Conservation (phyloP, 257 asterid species). For the Vinca minor region DNA sequence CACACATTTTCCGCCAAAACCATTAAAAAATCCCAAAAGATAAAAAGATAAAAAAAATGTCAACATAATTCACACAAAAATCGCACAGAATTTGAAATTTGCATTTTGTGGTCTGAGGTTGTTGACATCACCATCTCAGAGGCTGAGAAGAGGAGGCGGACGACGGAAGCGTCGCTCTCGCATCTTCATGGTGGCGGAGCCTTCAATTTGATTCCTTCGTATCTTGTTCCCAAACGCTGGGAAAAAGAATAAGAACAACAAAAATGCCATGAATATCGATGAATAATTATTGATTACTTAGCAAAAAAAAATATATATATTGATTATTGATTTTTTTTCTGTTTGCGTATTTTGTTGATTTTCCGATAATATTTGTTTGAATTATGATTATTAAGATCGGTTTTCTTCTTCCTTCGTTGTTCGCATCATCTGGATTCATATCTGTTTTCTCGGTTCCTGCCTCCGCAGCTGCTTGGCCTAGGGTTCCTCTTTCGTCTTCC, state of each 20-base stretch:
- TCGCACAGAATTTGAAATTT: background rate
- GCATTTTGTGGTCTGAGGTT: slow-evolving; percentile 7
- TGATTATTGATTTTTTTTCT: background rate
- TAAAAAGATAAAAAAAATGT: too few species aligned
- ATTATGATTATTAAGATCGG: background rate
- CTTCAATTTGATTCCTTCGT: background rate
- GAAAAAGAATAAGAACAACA: too few species aligned
- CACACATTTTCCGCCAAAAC: too few species aligned
- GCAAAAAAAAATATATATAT: too few species aligned
- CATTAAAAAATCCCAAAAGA: too few species aligned
- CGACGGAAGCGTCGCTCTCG: background rate
- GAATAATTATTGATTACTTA: background rate
- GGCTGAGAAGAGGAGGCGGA: background rate
- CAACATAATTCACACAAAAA: too few species aligned
- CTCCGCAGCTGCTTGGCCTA: too few species aligned
- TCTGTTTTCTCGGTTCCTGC: slow-evolving; percentile 3
- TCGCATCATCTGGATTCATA: slow-evolving; percentile 15
- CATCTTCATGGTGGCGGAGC: background rate
- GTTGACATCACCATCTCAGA: background rate
- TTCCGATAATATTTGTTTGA: background rate
- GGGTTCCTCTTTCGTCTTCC: slow-evolving; percentile 26
- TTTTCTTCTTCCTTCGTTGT: background rate
- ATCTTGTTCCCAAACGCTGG: slow-evolving; percentile 15
- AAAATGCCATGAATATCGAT: background rate
- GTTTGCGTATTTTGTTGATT: background rate